Conservation (phyloP, 768 basidiomycete species). For the Podaxis sp. region DNA sequence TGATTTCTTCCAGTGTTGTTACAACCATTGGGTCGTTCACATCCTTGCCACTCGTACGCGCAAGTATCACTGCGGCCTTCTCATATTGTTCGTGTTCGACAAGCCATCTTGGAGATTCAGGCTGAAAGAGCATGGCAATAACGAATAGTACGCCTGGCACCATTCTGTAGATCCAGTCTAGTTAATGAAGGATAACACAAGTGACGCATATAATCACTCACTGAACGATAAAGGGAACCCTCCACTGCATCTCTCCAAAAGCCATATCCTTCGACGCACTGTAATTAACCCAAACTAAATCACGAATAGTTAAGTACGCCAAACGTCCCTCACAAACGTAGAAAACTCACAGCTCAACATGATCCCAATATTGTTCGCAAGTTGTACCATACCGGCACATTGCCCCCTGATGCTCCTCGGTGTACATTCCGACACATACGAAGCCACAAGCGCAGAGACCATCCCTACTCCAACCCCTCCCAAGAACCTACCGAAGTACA, state of each 20-base stretch:
- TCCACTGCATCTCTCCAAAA: constrained; percentile 44
- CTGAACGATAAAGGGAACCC: constrained; percentile 50
- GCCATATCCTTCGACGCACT: constrained; percentile 34
- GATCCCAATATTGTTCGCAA: constrained; percentile 35
- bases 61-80: constrained; percentile 39
- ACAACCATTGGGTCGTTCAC: constrained; percentile 33
- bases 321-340: constrained; percentile 22
- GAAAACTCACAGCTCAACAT: constrained; percentile 33
- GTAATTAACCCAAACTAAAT: constrained; percentile 49
- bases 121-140: constrained; percentile 43
- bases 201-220: constrained; percentile 14
- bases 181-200: neutral
- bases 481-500: constrained; percentile 52
- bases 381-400: constrained; percentile 44
- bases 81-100: constrained; percentile 44
- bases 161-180: constrained; percentile 23
- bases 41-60: constrained; percentile 30
- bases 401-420: constrained; percentile 47
- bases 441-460: constrained; percentile 45
- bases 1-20: constrained; percentile 43
- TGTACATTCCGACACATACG: constrained; percentile 50
- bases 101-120: constrained; percentile 58
- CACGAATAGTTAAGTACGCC: neutral
- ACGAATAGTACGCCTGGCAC: constrained; percentile 51
- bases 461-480: constrained; percentile 63